Conservation (phyloP, 257 asterid genomes). For the Datura wrightii region DNA sequence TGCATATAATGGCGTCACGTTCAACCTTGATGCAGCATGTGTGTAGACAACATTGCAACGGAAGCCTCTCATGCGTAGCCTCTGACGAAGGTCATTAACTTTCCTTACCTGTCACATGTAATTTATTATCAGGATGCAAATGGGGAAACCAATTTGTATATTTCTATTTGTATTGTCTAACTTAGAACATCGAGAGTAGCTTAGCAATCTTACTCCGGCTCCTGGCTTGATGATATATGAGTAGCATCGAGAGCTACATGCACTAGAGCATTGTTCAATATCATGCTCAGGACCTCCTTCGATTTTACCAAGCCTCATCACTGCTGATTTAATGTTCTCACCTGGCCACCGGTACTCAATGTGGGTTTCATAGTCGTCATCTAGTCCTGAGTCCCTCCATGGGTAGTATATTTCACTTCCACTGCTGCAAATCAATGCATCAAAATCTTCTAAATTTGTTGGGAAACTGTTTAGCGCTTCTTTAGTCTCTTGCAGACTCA, state of each 20-base stretch:
- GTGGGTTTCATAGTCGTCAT: conserved; percentile 66
- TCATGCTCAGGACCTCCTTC: conserved; percentile 52
- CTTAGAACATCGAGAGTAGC: conserved; percentile 23
- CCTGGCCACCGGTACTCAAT: conserved; percentile 73
- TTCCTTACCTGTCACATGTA: conserved; percentile 47
- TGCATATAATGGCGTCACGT: conserved; percentile 63
- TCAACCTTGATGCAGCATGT: conserved; percentile 61
- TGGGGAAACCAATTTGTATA: conserved; percentile 19
- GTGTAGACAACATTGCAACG: conserved; percentile 64
- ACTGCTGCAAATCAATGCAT: conserved; percentile 65
- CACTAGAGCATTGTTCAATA: conserved; percentile 45
- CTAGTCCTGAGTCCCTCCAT: conserved; percentile 60
- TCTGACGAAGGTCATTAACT: conserved; percentile 62
- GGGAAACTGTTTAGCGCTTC: conserved; percentile 48
- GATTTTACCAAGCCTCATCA: conserved; percentile 52
- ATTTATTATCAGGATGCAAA: background rate
- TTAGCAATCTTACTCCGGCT: conserved; percentile 52
- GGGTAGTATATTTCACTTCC: conserved; percentile 74
- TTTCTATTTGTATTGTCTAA: background rate
- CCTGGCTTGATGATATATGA: conserved; percentile 60
- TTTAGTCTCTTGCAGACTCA: conserved; percentile 56
- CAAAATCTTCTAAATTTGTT: conserved; percentile 54
- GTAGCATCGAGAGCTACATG: conserved; percentile 62
- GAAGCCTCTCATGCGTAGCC: conserved; percentile 76
- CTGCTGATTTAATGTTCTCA: conserved; percentile 55